phyloP scores from a whole-genome alignment of 2,329 filamentous ascomycete genomes.

The Hypoxylon sp. region DNA sequence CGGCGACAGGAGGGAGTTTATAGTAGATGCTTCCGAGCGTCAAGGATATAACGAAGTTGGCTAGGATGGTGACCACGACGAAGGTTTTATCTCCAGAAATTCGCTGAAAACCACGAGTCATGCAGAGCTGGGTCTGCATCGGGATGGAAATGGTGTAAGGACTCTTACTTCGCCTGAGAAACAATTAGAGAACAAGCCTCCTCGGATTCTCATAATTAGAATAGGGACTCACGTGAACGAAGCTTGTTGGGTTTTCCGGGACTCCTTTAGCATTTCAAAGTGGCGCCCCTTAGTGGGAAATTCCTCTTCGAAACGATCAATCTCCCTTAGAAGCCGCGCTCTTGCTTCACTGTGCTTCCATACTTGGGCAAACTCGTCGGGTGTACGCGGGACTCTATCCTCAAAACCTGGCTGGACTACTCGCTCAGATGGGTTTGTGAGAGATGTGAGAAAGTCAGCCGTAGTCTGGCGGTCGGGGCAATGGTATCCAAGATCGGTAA shows the following conservation, averaged over 20 bases:
- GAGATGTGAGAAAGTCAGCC: conserved; percentile 78
- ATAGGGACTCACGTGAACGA: conserved; percentile 31
- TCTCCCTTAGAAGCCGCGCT: conserved; percentile 19
- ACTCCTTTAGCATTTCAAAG: conserved; percentile 32
- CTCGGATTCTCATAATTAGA: too few relatives aligned
- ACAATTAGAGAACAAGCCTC: conserved; percentile 66
- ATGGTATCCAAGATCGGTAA: conserved; percentile 75
- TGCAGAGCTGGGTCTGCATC: conserved; percentile 71
- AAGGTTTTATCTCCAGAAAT: conserved; percentile 74
- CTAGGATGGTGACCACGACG: conserved; percentile 75
- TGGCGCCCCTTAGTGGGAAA: conserved; percentile 27
- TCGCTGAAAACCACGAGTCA: conserved; percentile 75
- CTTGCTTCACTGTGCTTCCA: conserved; percentile 66
- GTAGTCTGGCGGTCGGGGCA: conserved; percentile 76
- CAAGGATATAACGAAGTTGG: conserved; percentile 54
- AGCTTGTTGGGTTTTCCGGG: conserved; percentile 35
- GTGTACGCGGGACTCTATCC: conserved; percentile 68
- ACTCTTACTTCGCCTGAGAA: conserved; percentile 67
- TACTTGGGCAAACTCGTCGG: conserved; percentile 71
- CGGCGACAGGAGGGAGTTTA: conserved; percentile 65
- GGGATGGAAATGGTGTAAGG: conserved; percentile 75
- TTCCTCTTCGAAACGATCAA: conserved; percentile 27
- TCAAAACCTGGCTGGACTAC: conserved; percentile 68
- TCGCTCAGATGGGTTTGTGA: conserved; percentile 72
- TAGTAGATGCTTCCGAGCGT: conserved; percentile 77